Conservation (phyloP, 1,284 basidiomycete genomes). For the Vanrija sp. region DNA sequence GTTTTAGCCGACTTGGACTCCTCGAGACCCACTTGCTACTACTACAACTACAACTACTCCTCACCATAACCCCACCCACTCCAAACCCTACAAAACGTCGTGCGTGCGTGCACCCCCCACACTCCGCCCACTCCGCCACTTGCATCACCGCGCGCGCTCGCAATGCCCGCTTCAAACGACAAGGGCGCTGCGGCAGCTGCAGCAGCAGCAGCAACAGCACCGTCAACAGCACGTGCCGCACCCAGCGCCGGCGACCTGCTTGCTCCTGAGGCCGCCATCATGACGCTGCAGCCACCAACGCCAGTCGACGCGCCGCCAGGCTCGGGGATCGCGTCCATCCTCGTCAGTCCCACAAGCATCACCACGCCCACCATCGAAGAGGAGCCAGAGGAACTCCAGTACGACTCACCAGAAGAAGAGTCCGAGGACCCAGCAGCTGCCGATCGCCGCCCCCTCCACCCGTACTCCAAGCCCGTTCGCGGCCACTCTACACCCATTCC, state of each 20-base stretch:
- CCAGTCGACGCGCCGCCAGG: slow-evolving; percentile 17
- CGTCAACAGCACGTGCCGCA: too few relatives aligned
- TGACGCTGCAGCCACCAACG: slow-evolving; percentile 24
- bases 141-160: too few relatives aligned
- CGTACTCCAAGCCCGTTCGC: slow-evolving; percentile 9
- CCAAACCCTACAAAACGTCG: too few relatives aligned
- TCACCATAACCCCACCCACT: too few relatives aligned
- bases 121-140: too few relatives aligned
- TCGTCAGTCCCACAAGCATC: background rate
- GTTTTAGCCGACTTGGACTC: too few relatives aligned
- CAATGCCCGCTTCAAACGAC: too few relatives aligned
- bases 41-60: too few relatives aligned
- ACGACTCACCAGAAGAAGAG: slow-evolving; percentile 27
- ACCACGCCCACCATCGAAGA: background rate
- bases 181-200: too few relatives aligned
- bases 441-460: background rate
- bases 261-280: slow-evolving; percentile 28
- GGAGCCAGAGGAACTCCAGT: slow-evolving; percentile 5
- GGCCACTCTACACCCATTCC: slow-evolving; percentile 4
- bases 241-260: slow-evolving; percentile 5
- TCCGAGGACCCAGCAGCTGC: background rate
- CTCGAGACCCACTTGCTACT: too few relatives aligned
- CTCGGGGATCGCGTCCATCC: background rate
- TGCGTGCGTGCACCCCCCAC: too few relatives aligned
- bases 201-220: too few relatives aligned